Base-by-base conservation (phyloP, 1,139 yeast genomes). In the Yamadazyma siamensis region DNA sequence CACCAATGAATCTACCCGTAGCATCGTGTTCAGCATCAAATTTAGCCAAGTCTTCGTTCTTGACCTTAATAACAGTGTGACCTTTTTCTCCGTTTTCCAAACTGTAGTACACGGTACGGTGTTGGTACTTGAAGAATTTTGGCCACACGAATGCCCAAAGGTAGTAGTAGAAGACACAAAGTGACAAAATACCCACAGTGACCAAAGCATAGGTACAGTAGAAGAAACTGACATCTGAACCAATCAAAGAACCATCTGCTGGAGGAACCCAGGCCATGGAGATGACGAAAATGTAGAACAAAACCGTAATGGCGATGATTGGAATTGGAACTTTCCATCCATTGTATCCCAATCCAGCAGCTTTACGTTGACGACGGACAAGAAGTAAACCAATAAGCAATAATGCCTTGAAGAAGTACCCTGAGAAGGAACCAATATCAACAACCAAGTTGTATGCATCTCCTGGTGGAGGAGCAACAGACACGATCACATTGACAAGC, bases 381-480 rank as follows among this genome's bases (percentile, higher is more conserved):
- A 46, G 44, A 24, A 66, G 30, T 26, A 66, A 41, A 1, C 73
- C 73, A 26, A 62, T 39, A 12, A 56, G 56, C 28, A 63, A 46
- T 15, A 59, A 44, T 17, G 61, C 40, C 31, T 57, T 57, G 50
- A 67, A 66, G 28, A 67, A 51, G 35, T 62, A 54, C 15, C 52
- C 45, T 4, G 65, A 48, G 41, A 61, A 65, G 21, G 60, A 49
- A 3, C 59, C 59, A 34, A 56, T 40, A 38, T 54, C 60, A 26
- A 54, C 56, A 27, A 68, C 57, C 29, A 67, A 65, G 41, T 66
- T 66, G 40, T 65, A 67, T 4, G 74, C 73, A 39, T 62, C 68
- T 17, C 74, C 75, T 2, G 71, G 62, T 1, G 61, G 61, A 12
- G 73, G 73, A 8, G 71, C 73, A 19, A 65, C 44, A 27, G 63